These are phyloP conservation scores for Penicillium sp. DNA, from an alignment of 2,329 filamentous ascomycete genomes.

Conservation along the genomic window DNA sequence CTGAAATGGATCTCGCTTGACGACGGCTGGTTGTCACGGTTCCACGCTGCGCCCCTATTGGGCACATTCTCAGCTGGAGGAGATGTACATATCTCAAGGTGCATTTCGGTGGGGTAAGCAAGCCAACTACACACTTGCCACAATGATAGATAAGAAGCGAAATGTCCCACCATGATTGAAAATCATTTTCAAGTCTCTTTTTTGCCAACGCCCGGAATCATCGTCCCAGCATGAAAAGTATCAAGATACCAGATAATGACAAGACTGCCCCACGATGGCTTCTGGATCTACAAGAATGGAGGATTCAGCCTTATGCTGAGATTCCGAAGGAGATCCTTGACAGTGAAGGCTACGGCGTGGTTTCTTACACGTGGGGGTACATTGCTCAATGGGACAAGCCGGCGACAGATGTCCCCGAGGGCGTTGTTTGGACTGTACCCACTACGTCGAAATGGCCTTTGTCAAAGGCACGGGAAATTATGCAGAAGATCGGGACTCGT, in stretches of 20 bases:
- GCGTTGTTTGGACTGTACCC: background rate
- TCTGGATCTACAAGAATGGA: conserved; percentile 3
- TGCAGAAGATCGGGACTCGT: background rate
- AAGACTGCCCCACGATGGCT: conserved; percentile 3
- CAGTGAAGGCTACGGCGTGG: conserved; percentile 1
- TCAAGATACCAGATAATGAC: conserved; percentile 5
- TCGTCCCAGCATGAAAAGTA: too few relatives aligned
- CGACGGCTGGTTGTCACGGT: too few relatives aligned
- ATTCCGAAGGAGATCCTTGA: background rate
- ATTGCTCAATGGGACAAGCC: background rate
- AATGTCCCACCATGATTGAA: too few relatives aligned
- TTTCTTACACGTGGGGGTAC: conserved; percentile 3
- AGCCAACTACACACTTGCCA: too few relatives aligned
- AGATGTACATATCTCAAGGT: too few relatives aligned
- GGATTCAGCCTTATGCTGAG: background rate
- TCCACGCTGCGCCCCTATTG: too few relatives aligned
- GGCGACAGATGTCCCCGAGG: background rate
- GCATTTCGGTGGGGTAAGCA: too few relatives aligned
- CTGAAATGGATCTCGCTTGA: too few relatives aligned
- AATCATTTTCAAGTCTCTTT: too few relatives aligned
- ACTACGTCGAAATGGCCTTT: background rate
- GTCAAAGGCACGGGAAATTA: background rate
- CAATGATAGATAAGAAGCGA: too few relatives aligned
- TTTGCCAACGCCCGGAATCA: too few relatives aligned
- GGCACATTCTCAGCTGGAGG: too few relatives aligned